Base-by-base conservation (phyloP, 2,329 filamentous ascomycete genomes). In the Cladosporium sp. region DNA sequence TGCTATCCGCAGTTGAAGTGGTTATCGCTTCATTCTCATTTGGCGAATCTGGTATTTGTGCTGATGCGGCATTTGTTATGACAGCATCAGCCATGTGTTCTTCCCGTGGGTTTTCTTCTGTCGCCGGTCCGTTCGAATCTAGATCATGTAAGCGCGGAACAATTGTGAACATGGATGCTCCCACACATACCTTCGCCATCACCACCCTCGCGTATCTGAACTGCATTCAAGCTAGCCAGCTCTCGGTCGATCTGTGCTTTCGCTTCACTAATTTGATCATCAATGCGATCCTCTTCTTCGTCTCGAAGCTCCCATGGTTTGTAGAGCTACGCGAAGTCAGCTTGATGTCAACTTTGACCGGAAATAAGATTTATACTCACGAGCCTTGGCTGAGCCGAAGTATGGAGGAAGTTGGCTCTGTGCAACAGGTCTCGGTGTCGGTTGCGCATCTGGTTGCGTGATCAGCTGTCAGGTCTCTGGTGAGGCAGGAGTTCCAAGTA, bases 291-390 rank as follows among this genome's bases (percentile, higher is more conserved):
- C 77, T 93, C 87, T 76, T 97, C 90, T 54, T 86, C 83, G 5
- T 81, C 77, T 36, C 87, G 87, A 65, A 91, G 83, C 72, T 92
- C 88, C 90, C 91, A 96, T 0, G 94, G 94, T 55, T 90, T 88
- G 78, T 95, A 97, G 77, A 90, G 94, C 92, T 97, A 70, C 10
- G 11, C n/a, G 5, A 41, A n/a, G 63, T 65, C 41, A 65, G 63
- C 41, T 32, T 52, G n/a, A 15, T 28, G 36, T 28, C 18, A 26
- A 12, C 24, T 24, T 7, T 28, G 12, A n/a, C 11, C 52, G 11
- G 3, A n/a, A 32, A 8, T n/a, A 4, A 24, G 24, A 24, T 26
- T 6, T 14, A n/a, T 18, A 83, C 90, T 75, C 83, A 96, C 93
- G 74, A 97, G 81, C 70, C 81, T 85, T 2, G 94, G 94, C 72